phyloP scores from a whole-genome alignment of 371 early-diverging fungal genomes.

The Dichotomocladium elegans region DNA sequence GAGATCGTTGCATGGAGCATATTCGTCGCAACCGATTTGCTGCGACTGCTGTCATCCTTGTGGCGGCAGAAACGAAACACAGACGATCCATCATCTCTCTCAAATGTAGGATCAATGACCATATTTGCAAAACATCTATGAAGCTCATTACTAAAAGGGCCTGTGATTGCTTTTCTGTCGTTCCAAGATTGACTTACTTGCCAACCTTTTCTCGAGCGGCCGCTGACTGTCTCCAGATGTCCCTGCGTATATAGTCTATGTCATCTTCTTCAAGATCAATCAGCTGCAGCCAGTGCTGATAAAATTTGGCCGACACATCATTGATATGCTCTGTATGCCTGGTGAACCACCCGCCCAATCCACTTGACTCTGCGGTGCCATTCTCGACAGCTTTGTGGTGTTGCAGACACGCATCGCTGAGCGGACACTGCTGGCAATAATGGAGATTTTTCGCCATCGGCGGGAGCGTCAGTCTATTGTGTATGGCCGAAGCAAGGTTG shows the following conservation, averaged over 20 bases:
- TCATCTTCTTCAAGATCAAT: slow-evolving; percentile 81
- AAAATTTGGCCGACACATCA: slow-evolving; percentile 57
- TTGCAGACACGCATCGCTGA: slow-evolving; percentile 61
- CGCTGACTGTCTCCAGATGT: slow-evolving; percentile 76
- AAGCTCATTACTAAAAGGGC: background rate
- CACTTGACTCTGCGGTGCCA: slow-evolving; percentile 55
- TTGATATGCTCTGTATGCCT: slow-evolving; percentile 61
- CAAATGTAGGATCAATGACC: slow-evolving; percentile 7
- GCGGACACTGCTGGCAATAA: slow-evolving; percentile 69
- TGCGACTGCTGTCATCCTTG: background rate
- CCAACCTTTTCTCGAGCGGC: slow-evolving; percentile 32
- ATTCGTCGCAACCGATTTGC: background rate
- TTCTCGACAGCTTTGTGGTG: slow-evolving; percentile 73
- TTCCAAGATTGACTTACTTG: slow-evolving; percentile 8
- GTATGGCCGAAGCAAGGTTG: slow-evolving; percentile 54
- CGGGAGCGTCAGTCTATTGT: slow-evolving; percentile 50
- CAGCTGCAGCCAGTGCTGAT: slow-evolving; percentile 76
- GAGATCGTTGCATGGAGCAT: slow-evolving; percentile 51
- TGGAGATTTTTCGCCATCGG: slow-evolving; percentile 63
- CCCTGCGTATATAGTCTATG: slow-evolving; percentile 57
- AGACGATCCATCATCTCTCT: background rate
- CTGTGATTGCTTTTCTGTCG: background rate
- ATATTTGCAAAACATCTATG: slow-evolving; percentile 24
- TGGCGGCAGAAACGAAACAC: background rate
- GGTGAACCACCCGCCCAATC: slow-evolving; percentile 58